Evolutionary conservation across 495 filamentous ascomycete species (phyloP), one percentile per base, ranked within the genome.

Genomic region (Neurospora pannonica): DNA sequence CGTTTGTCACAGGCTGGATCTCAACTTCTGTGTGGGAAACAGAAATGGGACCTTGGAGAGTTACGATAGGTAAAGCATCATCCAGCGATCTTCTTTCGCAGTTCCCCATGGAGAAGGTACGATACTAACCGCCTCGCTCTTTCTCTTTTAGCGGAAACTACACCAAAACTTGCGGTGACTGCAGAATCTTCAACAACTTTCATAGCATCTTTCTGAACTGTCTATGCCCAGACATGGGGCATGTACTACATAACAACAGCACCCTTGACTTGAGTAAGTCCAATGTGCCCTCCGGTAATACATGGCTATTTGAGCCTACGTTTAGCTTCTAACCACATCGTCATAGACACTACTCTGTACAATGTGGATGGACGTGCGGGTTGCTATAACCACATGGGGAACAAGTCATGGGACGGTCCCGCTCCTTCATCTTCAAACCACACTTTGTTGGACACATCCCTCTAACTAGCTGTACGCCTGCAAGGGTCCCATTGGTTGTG

Each of bases 21-120:
- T 79, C 17, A 73, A 79, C 42, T n/a, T 48, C 17, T 79, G 77
- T 13, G 38, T 76, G 31, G 77, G 72, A n/a, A 79, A 79, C 67
- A 77, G 74, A 48, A 72, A 13, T 21, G 71, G 75, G 3, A 24
- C 73, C 17, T 72, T 79, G 15, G 38, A 73, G 10, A n/a, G 62
- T 21, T 76, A 70, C 11, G 70, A 77, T 37, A 73, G 69, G 77
- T 79, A 70, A 72, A 19, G 21, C 36, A 38, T 4, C 17, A 4
- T 34, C 9, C 37, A 17, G 21, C 5, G 15, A 42, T 43, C 17
- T n/a, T 8, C 40, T n/a, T 43, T 0, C 9, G 40, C 17, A 19
- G 40, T 21, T 48, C 9, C n/a, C 42, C 43, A 43, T n/a, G 15
- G 15, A 43, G 40, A 17, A 6, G 5, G 13, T 17, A 46, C 19